Evolutionary conservation across 2,329 filamentous ascomycete species (phyloP), one percentile per base, ranked within the genome.

Genomic region (Trichophyton verrucosum): DNA sequence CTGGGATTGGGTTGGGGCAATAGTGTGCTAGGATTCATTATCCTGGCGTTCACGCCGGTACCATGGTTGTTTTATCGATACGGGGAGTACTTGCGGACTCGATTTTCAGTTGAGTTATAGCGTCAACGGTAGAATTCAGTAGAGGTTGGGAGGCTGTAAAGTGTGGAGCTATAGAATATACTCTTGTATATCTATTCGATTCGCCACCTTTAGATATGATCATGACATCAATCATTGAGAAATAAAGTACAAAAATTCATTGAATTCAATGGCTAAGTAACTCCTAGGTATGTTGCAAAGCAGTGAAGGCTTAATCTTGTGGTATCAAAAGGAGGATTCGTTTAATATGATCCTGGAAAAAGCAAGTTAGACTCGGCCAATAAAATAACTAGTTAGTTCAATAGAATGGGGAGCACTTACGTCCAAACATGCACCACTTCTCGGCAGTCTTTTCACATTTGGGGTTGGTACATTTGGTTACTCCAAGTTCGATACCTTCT

Each of bases 391-490:
- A 30, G 8, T 55, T 13, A 17, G 33, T 15, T 53, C 7, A 8
- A 36, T 42, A 24, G 20, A n/a, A 13, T n/a, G 17, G 36, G 36
- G 5, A n/a, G 40, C 30, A 65, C 64, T 63, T 62, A 65, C 64
- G 63, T 69, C 92, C 92, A 75, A 96, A 97, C 86, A 96, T 87
- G 74, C 89, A 88, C 87, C 89, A 97, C 70, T 86, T 83, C 80
- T 92, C 84, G 17, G 92, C 92, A 58, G 84, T 77, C 65, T 79
- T 80, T 63, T 80, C 79, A 77, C 92, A 97, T 70, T 92, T 87
- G 47, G 92, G 92, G 80, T 89, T 96, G 68, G 92, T 80, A 73
- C 94, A 99, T 76, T 94, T 91, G 62, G 90, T 96, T 77, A 89
- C 86, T 57, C 89, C 91, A 66, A 84, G 79, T 65, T 87, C 82